phyloP scores from a whole-genome alignment of 2,329 filamentous ascomycete species.

The Aspergillus tubingensis region DNA sequence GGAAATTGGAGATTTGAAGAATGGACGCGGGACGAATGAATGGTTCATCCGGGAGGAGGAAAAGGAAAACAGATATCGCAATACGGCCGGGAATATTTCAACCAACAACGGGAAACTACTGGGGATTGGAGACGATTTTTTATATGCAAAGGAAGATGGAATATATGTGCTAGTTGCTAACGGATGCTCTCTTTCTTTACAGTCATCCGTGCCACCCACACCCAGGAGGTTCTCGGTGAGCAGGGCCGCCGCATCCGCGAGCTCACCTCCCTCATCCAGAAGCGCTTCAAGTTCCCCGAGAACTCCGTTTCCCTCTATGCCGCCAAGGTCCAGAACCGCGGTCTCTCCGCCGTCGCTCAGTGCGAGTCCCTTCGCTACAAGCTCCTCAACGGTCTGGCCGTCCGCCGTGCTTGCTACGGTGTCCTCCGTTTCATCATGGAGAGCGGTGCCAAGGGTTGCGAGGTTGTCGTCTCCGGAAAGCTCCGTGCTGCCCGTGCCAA shows the following conservation, averaged over 20 bases:
- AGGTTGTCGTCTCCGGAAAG: slow-evolving; percentile 99
- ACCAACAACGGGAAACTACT: neutral
- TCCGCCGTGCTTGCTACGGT: slow-evolving; percentile 99
- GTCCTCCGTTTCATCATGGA: slow-evolving; percentile 99
- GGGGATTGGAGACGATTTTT: slow-evolving; percentile 7
- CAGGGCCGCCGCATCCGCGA: slow-evolving; percentile 99
- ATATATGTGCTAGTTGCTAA: slow-evolving; percentile 31
- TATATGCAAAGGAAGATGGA: neutral
- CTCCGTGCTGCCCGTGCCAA: slow-evolving; percentile 98
- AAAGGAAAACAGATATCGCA: slow-evolving; percentile 5
- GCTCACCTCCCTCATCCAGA: slow-evolving; percentile 99
- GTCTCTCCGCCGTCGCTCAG: slow-evolving; percentile 99
- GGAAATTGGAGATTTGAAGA: slow-evolving; percentile 16
- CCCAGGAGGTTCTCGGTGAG: slow-evolving; percentile 99
- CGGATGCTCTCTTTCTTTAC: slow-evolving; percentile 30
- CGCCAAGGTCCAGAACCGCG: slow-evolving; percentile 99
- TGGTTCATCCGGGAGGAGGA: neutral
- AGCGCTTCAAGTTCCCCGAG: slow-evolving; percentile 99
- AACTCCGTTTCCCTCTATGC: slow-evolving; percentile 99
- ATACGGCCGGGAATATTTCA: neutral
- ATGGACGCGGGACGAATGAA: slow-evolving; percentile 4
- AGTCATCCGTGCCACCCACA: slow-evolving; percentile 99
- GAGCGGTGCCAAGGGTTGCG: slow-evolving; percentile 98
- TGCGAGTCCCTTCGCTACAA: slow-evolving; percentile 99
- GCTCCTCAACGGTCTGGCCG: slow-evolving; percentile 98